These are phyloP conservation scores for Ensete glaucum DNA, from an alignment of 176 grass and related monocot species.

Conservation along the genomic window DNA sequence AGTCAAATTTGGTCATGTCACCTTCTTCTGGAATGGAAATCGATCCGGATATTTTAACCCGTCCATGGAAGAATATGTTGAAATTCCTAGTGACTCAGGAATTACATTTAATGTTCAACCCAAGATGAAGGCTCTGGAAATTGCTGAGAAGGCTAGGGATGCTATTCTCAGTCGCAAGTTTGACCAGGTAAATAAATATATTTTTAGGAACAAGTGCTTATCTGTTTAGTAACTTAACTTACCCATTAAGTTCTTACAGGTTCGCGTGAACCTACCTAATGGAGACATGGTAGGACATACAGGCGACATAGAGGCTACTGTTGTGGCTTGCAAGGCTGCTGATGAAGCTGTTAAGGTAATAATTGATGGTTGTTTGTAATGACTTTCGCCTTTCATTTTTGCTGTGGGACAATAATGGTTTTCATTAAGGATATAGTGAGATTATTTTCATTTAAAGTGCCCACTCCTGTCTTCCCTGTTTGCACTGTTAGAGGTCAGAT, in stretches of 20 bases:
- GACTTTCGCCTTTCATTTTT: neutral
- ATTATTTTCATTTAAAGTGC: neutral
- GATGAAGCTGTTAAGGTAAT: conserved; percentile 85
- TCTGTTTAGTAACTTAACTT: neutral
- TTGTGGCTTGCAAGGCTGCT: conserved; percentile 82
- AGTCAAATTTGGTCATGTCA: conserved; percentile 94
- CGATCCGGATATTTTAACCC: conserved; percentile 84
- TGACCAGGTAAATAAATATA: conserved; percentile 58
- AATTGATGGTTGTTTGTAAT: neutral
- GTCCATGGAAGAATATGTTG: conserved; percentile 77
- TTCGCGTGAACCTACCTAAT: conserved; percentile 90
- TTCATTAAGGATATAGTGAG: neutral
- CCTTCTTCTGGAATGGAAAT: conserved; percentile 99
- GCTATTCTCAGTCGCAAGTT: conserved; percentile 80
- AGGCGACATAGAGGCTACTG: conserved; percentile 86
- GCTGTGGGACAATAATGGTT: neutral
- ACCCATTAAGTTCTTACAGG: conserved; percentile 27
- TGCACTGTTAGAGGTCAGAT: neutral
- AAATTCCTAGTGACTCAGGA: conserved; percentile 74
- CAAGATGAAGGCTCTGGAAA: conserved; percentile 87
- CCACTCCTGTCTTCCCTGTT: neutral
- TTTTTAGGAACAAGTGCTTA: neutral
- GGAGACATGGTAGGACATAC: conserved; percentile 97
- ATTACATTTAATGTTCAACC: conserved; percentile 96
- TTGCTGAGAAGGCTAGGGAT: conserved; percentile 70